Evolutionary conservation across 1,284 basidiomycete genomes (phyloP).

Genomic region (Vanrija sp.): DNA sequence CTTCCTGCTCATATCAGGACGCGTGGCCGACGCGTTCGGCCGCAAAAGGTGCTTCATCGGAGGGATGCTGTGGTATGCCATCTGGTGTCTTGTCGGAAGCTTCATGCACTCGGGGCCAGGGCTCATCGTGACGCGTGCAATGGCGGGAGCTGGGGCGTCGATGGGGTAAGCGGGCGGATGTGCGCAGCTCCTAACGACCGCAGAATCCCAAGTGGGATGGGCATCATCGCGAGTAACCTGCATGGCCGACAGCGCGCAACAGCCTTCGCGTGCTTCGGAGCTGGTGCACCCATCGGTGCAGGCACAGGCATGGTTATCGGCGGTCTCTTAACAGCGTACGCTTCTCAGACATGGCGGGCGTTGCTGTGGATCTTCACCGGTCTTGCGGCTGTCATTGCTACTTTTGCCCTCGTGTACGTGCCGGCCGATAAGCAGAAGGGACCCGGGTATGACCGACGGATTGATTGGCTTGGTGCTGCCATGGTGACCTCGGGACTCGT

Average conservation of each 20-base stretch:
- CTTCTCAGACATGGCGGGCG: conserved; percentile 10
- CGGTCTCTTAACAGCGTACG: conserved; percentile 15
- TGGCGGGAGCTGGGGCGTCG: conserved; percentile 33
- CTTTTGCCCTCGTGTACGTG: conserved; percentile 1
- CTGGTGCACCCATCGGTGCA: conserved; percentile 17
- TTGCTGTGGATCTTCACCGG: conserved; percentile 16
- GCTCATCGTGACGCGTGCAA: conserved; percentile 33
- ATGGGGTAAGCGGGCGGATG: conserved; percentile 23
- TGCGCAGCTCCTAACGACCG: not conserved
- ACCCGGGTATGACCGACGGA: not conserved
- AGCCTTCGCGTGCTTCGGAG: conserved; percentile 15
- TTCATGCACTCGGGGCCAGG: conserved; percentile 36
- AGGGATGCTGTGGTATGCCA: conserved; percentile 38
- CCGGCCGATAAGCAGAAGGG: conserved; percentile 4
- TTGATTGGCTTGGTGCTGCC: conserved; percentile 18
- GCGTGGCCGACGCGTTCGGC: conserved; percentile 43
- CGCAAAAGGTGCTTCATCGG: conserved; percentile 32
- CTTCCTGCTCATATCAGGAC: conserved; percentile 40
- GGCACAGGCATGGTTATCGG: conserved; percentile 13
- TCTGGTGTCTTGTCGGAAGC: conserved; percentile 35
- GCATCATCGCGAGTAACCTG: conserved; percentile 19
- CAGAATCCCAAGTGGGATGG: conserved; percentile 15
- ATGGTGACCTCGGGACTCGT: conserved; percentile 16
- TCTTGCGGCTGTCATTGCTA: conserved; percentile 1
- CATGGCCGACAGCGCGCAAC: conserved; percentile 21